These are phyloP conservation scores for Saccharomycopsis fodiens DNA, from an alignment of 805 yeast genomes.

Conservation along the genomic window DNA sequence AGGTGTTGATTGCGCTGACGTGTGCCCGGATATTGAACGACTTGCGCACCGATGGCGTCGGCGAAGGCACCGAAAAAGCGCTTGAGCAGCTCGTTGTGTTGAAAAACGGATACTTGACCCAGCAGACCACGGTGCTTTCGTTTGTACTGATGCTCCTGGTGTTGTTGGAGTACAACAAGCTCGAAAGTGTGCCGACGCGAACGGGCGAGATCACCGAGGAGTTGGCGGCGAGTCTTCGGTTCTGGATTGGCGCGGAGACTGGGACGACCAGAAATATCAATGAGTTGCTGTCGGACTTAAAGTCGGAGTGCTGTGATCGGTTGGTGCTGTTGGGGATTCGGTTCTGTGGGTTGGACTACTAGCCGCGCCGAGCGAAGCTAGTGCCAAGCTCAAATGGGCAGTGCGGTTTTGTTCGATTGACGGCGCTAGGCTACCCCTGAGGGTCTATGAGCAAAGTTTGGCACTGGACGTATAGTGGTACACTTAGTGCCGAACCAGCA, in stretches of 20 bases:
- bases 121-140: conserved; percentile 13
- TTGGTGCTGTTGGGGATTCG: conserved; percentile 25
- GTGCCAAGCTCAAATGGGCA: neutral
- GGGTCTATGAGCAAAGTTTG: no score
- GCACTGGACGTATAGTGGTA: no score
- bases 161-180: conserved; percentile 10
- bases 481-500: no score
- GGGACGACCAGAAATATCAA: conserved; percentile 23
- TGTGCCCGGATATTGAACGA: conserved; percentile 14
- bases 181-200: conserved; percentile 24
- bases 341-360: conserved; percentile 20
- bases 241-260: conserved; percentile 27
- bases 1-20: conserved; percentile 13
- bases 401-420: neutral
- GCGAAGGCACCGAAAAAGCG: neutral
- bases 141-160: conserved; percentile 15
- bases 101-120: conserved; percentile 1
- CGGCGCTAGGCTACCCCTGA: no score
- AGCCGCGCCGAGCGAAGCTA: neutral
- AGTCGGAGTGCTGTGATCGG: conserved; percentile 27
- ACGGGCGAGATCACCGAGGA: conserved; percentile 21
- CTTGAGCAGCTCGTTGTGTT: neutral
- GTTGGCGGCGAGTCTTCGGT: conserved; percentile 23
- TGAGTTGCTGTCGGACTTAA: conserved; percentile 23
- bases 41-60: conserved; percentile 3